Conservation (phyloP, 257 asterid species). For the Fraxinus cuspidata region DNA sequence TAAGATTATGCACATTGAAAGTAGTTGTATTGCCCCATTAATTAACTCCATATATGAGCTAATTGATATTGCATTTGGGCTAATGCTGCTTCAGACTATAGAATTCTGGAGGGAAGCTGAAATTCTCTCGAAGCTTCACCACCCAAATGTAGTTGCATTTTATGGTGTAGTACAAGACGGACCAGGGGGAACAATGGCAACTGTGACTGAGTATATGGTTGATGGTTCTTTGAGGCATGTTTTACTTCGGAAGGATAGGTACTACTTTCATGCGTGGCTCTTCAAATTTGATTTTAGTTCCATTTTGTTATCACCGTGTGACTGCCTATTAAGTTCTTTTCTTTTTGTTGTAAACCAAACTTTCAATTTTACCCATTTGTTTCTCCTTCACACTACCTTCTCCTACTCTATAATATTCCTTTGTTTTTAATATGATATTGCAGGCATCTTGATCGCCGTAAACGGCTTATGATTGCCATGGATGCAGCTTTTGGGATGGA, state of each 20-base stretch:
- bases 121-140: constrained; percentile 74
- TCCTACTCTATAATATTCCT: constrained; percentile 3
- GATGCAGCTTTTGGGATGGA: constrained; percentile 99
- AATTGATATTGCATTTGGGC: constrained; percentile 15
- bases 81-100: constrained; percentile 41
- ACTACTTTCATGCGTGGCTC: constrained; percentile 12
- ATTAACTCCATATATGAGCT: background rate
- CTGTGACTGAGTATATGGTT: constrained; percentile 71
- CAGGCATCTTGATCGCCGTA: constrained; percentile 86
- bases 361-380: background rate
- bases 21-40: background rate
- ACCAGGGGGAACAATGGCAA: constrained; percentile 70
- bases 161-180: constrained; percentile 79
- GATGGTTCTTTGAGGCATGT: constrained; percentile 72
- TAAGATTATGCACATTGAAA: constrained; percentile 13
- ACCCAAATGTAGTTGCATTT: constrained; percentile 77
- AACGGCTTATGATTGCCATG: constrained; percentile 82
- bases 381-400: background rate
- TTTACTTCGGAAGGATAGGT: constrained; percentile 69
- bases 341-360: background rate
- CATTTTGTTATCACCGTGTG: too few relatives aligned
- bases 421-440: constrained; percentile 21
- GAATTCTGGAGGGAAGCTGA: constrained; percentile 81
- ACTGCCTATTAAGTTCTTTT: background rate
- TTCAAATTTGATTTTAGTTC: constrained; percentile 3